A percentile compares a stretch with the other conserved stretches of the same genome.
Evolutionary conservation across 345 rosid genomes (phyloP).

Genomic region (Viola odorata): DNA sequence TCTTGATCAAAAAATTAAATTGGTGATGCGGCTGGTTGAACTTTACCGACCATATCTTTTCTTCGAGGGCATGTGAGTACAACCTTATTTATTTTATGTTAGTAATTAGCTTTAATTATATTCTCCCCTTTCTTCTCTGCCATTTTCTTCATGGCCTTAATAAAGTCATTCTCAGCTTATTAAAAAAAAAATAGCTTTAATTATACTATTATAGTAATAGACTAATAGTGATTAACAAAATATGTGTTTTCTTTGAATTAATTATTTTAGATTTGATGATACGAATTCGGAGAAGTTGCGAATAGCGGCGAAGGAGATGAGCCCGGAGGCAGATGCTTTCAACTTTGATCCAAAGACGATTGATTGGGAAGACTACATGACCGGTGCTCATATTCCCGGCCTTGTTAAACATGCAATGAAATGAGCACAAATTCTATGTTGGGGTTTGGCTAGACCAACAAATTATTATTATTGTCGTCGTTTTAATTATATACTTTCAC

Average conservation of each 20-base stretch:
- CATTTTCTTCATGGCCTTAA: too few relatives aligned
- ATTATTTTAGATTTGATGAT: background rate
- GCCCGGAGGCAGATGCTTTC: background rate
- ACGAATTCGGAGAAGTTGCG: background rate
- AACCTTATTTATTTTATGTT: background rate
- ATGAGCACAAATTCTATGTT: background rate
- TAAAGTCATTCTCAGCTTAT: too few relatives aligned
- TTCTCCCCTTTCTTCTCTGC: background rate
- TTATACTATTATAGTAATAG: too few relatives aligned
- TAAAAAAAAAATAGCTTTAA: too few relatives aligned
- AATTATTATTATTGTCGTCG: too few relatives aligned
- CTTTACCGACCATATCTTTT: conserved; percentile 37
- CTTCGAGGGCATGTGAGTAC: conserved; percentile 19
- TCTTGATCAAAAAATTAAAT: conserved; percentile 17
- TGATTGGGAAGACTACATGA: background rate
- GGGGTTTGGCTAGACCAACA: too few relatives aligned
- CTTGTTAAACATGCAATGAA: background rate
- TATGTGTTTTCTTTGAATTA: background rate
- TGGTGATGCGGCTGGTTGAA: conserved; percentile 28
- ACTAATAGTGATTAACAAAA: too few relatives aligned
- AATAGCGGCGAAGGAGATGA: background rate
- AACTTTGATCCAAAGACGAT: background rate
- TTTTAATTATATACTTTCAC: too few relatives aligned
- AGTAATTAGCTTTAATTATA: too few relatives aligned
- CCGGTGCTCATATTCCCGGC: background rate